Conservation (phyloP, 2,329 filamentous ascomycete species). For the Xylaria digitata region DNA sequence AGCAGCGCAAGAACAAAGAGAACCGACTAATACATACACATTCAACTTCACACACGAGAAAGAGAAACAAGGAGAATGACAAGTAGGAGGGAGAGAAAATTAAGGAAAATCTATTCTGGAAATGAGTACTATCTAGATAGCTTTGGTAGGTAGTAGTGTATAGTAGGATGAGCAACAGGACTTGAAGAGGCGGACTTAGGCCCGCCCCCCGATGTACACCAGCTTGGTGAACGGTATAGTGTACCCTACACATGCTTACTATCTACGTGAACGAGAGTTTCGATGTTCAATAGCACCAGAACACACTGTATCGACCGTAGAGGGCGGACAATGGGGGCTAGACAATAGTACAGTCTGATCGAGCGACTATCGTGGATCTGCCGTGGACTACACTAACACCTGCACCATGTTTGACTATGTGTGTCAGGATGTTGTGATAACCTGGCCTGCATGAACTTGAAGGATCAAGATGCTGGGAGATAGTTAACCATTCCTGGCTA, state of each 20-base stretch:
- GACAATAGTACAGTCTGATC: slow-evolving; percentile 7
- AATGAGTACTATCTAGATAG: neutral
- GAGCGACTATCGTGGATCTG: neutral
- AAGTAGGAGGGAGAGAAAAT: slow-evolving; percentile 25
- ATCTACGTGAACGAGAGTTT: neutral
- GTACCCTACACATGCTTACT: neutral
- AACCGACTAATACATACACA: slow-evolving; percentile 9
- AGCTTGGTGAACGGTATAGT: neutral
- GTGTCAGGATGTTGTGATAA: slow-evolving; percentile 3
- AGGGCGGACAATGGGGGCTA: slow-evolving; percentile 1
- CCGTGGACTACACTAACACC: too few species aligned
- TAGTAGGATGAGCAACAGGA: neutral
- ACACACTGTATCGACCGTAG: neutral
- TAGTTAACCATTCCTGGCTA: slow-evolving; percentile 6
- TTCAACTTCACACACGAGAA: slow-evolving; percentile 4
- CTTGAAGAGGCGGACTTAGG: neutral
- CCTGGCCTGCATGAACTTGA: slow-evolving; percentile 20
- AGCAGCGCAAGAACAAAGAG: slow-evolving; percentile 27
- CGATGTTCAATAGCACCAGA: neutral
- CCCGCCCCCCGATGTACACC: slow-evolving; percentile 1
- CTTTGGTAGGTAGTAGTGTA: neutral
- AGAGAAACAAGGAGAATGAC: slow-evolving; percentile 7
- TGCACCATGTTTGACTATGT: neutral
- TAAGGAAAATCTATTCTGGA: neutral
- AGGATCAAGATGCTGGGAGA: slow-evolving; percentile 33